Percentiles rank a stretch among this genome's conserved stretches.
Evolutionary conservation across 2,329 filamentous ascomycete species (phyloP).

Genomic region (Aotearoamyces nothofagi): DNA sequence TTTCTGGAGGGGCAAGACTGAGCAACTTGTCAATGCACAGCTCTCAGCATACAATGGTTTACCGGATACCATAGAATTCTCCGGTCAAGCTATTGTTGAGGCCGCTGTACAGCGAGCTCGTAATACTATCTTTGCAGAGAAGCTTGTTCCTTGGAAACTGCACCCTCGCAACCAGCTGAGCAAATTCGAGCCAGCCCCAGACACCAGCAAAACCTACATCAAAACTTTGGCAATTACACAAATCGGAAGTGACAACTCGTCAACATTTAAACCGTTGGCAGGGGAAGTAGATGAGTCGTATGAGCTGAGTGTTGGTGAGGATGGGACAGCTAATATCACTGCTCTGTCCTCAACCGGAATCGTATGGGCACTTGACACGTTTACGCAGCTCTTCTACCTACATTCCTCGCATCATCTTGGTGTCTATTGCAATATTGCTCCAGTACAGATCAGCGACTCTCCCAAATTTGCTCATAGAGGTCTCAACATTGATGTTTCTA

Average conservation of each 20-base stretch:
- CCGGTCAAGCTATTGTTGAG: conserved; percentile 37
- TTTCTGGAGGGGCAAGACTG: conserved; percentile 11
- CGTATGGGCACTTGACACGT: conserved; percentile 58
- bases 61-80: conserved; percentile 4
- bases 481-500: conserved; percentile 62
- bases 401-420: conserved; percentile 39
- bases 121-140: conserved; percentile 47
- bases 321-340: conserved; percentile 45
- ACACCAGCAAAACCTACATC: conserved; percentile 32
- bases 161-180: conserved; percentile 40
- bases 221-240: conserved; percentile 46
- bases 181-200: conserved; percentile 44
- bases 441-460: conserved; percentile 54
- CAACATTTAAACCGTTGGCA: conserved; percentile 42
- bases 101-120: conserved; percentile 43
- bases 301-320: conserved; percentile 39
- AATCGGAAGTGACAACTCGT: conserved; percentile 33
- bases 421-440: conserved; percentile 55
- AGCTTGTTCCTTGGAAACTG: conserved; percentile 68
- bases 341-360: conserved; percentile 55
- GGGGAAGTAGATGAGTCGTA: conserved; percentile 66
- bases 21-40: conserved; percentile 12
- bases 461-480: conserved; percentile 68
- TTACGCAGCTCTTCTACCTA: conserved; percentile 66
- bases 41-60: conserved; percentile 6